Percentiles rank a stretch among this genome's conserved stretches.
These are phyloP conservation scores for Neurospora crassa DNA, from an alignment of 2,329 filamentous ascomycete genomes.

Conservation along the genomic window DNA sequence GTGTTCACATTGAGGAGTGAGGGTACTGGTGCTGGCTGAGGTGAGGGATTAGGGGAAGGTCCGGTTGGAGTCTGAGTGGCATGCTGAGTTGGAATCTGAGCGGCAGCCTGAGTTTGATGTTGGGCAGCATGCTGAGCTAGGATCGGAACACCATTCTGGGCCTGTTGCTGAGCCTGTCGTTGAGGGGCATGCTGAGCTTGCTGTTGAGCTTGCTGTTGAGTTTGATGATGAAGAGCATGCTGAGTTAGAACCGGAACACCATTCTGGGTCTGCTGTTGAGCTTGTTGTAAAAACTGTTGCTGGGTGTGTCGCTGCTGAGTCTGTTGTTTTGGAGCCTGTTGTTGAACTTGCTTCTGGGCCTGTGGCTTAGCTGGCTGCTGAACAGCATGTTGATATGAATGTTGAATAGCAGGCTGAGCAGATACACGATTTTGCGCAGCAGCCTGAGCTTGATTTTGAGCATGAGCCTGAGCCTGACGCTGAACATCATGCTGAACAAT, in stretches of 20 bases:
- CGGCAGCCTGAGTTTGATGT: not conserved
- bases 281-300: not conserved
- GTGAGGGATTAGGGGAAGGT: not conserved
- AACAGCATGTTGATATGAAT: not conserved
- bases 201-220: not conserved
- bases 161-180: not conserved
- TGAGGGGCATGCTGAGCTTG: not conserved
- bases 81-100: not conserved
- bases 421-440: not conserved
- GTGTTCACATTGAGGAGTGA: not conserved
- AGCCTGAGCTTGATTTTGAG: not conserved
- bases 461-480: not conserved
- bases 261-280: not conserved
- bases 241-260: not conserved
- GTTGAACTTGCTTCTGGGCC: not conserved
- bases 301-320: not conserved
- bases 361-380: not conserved
- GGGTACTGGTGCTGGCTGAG: too few species aligned
- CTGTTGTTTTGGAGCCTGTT: not conserved
- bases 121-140: not conserved
- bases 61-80: not conserved
- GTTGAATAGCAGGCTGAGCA: not conserved
- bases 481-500: not conserved
- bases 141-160: not conserved
- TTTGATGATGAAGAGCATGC: not conserved